phyloP scores from a whole-genome alignment of 352 stramenopile genomes.

The Phytopythium sindhum region DNA sequence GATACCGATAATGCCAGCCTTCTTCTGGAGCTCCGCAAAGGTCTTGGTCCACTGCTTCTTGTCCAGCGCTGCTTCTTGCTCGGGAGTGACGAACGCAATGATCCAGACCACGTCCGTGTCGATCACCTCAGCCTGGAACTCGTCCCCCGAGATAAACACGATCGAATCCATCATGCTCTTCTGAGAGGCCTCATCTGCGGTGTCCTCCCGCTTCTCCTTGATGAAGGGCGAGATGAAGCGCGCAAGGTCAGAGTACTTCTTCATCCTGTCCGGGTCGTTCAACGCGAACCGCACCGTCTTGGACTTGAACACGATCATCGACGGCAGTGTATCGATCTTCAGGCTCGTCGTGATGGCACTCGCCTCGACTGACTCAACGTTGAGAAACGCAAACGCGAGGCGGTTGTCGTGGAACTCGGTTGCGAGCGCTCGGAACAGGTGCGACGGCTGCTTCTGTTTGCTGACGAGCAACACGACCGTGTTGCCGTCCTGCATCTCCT shows the following conservation, averaged over 20 bases:
- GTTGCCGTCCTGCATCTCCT: constrained; percentile 12
- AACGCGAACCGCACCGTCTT: constrained; percentile 26
- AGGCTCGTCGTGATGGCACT: constrained; percentile 30
- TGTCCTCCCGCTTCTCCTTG: constrained; percentile 9
- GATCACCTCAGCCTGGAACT: constrained; percentile 54
- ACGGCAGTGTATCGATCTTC: constrained; percentile 33
- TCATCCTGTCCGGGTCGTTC: constrained; percentile 37
- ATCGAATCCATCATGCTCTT: constrained; percentile 21
- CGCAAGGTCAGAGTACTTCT: constrained; percentile 53
- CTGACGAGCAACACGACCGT: constrained; percentile 52
- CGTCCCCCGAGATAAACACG: constrained; percentile 32
- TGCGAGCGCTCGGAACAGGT: constrained; percentile 55
- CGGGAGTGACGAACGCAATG: constrained; percentile 46
- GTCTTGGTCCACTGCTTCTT: constrained; percentile 47
- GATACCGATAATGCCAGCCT: constrained; percentile 53
- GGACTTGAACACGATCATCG: constrained; percentile 46
- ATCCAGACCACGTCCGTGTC: constrained; percentile 61
- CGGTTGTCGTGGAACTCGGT: constrained; percentile 49
- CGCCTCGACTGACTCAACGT: constrained; percentile 25
- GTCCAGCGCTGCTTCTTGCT: constrained; percentile 25
- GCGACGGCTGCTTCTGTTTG: constrained; percentile 58
- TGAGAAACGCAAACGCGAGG: constrained; percentile 54
- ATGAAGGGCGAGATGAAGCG: constrained; percentile 50
- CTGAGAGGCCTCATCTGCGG: constrained; percentile 7
- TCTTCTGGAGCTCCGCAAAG: constrained; percentile 48